These are phyloP conservation scores for Rosa hybrid DNA, from an alignment of 331 rosid species.

Conservation along the genomic window DNA sequence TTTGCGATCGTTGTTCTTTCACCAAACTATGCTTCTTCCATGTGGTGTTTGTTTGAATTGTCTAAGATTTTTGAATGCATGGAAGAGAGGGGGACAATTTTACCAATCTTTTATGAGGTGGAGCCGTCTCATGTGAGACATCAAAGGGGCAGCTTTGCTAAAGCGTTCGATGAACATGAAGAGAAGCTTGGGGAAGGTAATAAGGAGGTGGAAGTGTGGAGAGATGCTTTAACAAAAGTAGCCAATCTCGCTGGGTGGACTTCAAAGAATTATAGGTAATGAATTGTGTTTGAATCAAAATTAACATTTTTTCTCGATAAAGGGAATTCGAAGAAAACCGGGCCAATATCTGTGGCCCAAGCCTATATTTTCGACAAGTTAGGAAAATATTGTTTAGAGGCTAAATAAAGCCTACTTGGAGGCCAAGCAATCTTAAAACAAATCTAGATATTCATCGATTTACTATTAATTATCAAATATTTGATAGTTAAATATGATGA, in stretches of 20 bases:
- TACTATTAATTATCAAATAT: no score
- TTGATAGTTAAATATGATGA: no score
- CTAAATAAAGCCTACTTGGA: no score
- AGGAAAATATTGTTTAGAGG: no score
- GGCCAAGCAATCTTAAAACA: no score
- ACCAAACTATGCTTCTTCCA: conserved; percentile 10
- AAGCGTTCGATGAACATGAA: not conserved
- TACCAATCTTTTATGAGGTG: conserved; percentile 8
- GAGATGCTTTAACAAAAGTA: not conserved
- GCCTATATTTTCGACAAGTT: no score
- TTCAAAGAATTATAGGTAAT: conserved; percentile 3
- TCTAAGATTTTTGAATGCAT: conserved; percentile 16
- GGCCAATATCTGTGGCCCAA: no score
- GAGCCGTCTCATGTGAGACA: not conserved
- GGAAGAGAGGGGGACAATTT: not conserved
- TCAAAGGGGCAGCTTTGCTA: conserved; percentile 5
- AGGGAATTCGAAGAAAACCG: no score
- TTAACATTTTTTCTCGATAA: no score
- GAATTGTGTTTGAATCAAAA: no score
- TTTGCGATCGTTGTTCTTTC: conserved; percentile 20
- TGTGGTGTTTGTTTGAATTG: conserved; percentile 26
- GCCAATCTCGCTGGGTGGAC: conserved; percentile 11
- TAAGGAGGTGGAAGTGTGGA: conserved; percentile 12
- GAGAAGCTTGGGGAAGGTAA: no score
- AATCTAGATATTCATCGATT: no score